Evolutionary conservation across 1,284 basidiomycete genomes (phyloP), one percentile per base, ranked within the genome.

Genomic region (Neonothopanus nambi): DNA sequence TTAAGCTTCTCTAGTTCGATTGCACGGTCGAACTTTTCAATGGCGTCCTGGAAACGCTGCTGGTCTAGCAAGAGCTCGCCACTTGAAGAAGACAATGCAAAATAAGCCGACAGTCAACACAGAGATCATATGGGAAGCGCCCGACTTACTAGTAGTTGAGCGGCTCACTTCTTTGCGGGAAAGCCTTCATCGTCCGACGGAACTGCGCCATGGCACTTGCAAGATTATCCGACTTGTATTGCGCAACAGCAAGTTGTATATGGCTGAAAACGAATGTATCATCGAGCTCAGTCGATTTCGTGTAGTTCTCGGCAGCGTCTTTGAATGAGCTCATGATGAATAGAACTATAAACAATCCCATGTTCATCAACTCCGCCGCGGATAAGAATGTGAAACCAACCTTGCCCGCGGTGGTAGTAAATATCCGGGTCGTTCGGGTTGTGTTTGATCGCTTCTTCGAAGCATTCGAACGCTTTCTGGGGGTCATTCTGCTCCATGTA

Each of bases 371-470:
- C n/a, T n/a, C n/a, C n/a, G n/a, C n/a, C n/a, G n/a, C n/a, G n/a
- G n/a, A n/a, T n/a, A n/a, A n/a, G n/a, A n/a, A n/a, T n/a, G n/a
- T n/a, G n/a, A 15, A n/a, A 66, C 76, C 52, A 48, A 89, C 91
- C 90, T 78, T 99, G 97, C 35, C 96, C 97, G 61, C 96, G 93
- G 73, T 99, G 97, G 75, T 99, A 99, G 78, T 95, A 99, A 58
- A 98, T 95, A 71, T 99, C 97, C 0, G 96, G 88, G 72, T 99
- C 95, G 48, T 87, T 75, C 5, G 88, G 70, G 65, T 98, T 87
- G 61, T 91, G 82, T 67, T 82, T 79, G 65, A 95, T 89, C 1
- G 97, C 97, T 57, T 88, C 80, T 54, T 96, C 93, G 68, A 98
- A 98, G 70, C 92, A 93, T 59, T 87, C 82, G 71, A 98, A 95